These are phyloP conservation scores for Thraustochytrium striatum DNA, from an alignment of 352 stramenopile genomes.

Conservation along the genomic window DNA sequence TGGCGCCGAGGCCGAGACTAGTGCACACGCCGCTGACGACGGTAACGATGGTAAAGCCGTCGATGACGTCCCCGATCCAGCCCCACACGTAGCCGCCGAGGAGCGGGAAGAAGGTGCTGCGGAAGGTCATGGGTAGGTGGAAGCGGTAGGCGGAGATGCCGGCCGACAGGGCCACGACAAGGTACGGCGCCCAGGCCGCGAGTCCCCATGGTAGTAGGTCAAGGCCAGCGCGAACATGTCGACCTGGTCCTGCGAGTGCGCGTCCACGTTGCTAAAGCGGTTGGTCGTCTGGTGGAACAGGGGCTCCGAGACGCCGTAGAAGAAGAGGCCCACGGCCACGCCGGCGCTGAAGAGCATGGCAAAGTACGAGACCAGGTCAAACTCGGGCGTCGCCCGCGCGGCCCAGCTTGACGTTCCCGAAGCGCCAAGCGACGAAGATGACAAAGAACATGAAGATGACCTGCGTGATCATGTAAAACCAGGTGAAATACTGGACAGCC, in stretches of 20 bases:
- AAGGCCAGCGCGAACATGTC: constrained; percentile 55
- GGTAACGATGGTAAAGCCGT: constrained; percentile 57
- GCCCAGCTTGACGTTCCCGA: constrained; percentile 57
- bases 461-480: constrained; percentile 58
- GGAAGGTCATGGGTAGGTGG: constrained; percentile 56
- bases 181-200: constrained; percentile 56
- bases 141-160: constrained; percentile 54
- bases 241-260: constrained; percentile 54
- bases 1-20: constrained; percentile 57
- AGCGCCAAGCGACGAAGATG: constrained; percentile 54
- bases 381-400: constrained; percentile 55
- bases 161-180: constrained; percentile 53
- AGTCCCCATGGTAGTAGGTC: constrained; percentile 60
- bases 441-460: constrained; percentile 54
- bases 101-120: constrained; percentile 56
- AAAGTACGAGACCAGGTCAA: constrained; percentile 57
- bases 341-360: constrained; percentile 60
- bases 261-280: constrained; percentile 53
- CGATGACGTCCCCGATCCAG: constrained; percentile 60
- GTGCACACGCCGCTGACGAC: constrained; percentile 59
- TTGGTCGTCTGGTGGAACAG: constrained; percentile 55
- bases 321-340: constrained; percentile 59
- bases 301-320: constrained; percentile 60
- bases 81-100: constrained; percentile 52
- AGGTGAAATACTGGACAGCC: constrained; percentile 55